A percentile compares a stretch with the other conserved stretches of the same genome.
Conservation (phyloP, 371 early-diverging fungal species). For the Saksenaea vasiformis region DNA sequence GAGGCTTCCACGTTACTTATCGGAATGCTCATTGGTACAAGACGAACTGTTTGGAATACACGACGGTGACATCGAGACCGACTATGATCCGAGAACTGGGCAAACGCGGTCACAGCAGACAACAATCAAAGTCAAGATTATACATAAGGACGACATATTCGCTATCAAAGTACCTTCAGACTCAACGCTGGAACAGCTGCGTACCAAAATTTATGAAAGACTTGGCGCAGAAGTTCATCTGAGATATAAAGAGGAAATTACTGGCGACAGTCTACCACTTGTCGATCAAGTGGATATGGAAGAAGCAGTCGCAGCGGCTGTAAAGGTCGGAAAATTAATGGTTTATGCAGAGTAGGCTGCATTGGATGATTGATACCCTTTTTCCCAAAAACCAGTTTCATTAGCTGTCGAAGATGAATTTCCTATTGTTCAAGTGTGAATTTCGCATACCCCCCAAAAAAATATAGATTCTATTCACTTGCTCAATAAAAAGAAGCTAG, state of each 20-base stretch:
- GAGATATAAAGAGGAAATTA: conserved; percentile 29
- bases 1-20: conserved; percentile 61
- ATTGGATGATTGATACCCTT: neutral
- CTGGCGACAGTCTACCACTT: conserved; percentile 28
- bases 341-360: conserved; percentile 32
- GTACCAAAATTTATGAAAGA: conserved; percentile 61
- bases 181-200: conserved; percentile 56
- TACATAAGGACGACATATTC: conserved; percentile 70
- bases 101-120: conserved; percentile 1
- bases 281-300: conserved; percentile 29
- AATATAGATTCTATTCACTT: no score
- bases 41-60: conserved; percentile 66
- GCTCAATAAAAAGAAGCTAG: no score
- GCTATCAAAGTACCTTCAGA: conserved; percentile 70
- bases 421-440: no score
- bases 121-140: conserved; percentile 70
- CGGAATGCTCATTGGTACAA: conserved; percentile 54
- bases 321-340: conserved; percentile 46
- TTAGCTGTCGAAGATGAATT: no score
- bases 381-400: neutral
- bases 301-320: conserved; percentile 41
- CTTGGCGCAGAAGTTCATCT: conserved; percentile 44
- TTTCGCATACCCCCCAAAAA: no score
- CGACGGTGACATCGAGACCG: conserved; percentile 69
- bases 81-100: conserved; percentile 34